Conservation (phyloP, 2,329 filamentous ascomycete genomes). For the Exophiala sp. region DNA sequence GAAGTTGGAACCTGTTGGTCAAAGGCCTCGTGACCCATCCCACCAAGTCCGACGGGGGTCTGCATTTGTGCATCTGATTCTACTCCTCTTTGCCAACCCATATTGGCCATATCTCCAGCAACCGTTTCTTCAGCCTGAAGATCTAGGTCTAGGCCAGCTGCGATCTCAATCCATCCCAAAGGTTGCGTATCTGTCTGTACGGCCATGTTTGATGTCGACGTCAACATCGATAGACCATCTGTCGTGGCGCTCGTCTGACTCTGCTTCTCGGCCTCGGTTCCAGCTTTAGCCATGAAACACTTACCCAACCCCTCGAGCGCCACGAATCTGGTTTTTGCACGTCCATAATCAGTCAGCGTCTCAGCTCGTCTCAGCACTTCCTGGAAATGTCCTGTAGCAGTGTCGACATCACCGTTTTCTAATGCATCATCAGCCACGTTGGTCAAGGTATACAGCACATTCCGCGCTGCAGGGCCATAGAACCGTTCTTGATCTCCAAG, state of each 20-base stretch:
- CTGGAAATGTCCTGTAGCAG: conserved; percentile 2
- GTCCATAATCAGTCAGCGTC: conserved; percentile 6
- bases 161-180: too few species aligned
- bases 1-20: background rate
- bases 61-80: too few species aligned
- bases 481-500: conserved; percentile 9
- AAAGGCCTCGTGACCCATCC: background rate
- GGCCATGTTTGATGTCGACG: too few species aligned
- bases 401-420: background rate
- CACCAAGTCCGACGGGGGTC: too few species aligned
- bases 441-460: conserved; percentile 16
- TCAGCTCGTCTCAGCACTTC: conserved; percentile 5
- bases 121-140: too few species aligned
- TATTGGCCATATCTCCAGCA: too few species aligned
- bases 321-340: conserved; percentile 12
- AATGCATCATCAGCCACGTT: conserved; percentile 17
- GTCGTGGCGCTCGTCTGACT: too few species aligned
- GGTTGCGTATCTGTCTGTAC: too few species aligned
- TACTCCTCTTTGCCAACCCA: too few species aligned
- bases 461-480: conserved; percentile 7
- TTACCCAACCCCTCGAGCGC: conserved; percentile 13
- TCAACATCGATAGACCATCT: too few species aligned
- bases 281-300: conserved; percentile 1
- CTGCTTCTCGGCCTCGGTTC: background rate
- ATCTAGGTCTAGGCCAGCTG: too few species aligned